Base-by-base conservation (phyloP, 2,329 filamentous ascomycete species). In the Arthrobotrys iridis region DNA sequence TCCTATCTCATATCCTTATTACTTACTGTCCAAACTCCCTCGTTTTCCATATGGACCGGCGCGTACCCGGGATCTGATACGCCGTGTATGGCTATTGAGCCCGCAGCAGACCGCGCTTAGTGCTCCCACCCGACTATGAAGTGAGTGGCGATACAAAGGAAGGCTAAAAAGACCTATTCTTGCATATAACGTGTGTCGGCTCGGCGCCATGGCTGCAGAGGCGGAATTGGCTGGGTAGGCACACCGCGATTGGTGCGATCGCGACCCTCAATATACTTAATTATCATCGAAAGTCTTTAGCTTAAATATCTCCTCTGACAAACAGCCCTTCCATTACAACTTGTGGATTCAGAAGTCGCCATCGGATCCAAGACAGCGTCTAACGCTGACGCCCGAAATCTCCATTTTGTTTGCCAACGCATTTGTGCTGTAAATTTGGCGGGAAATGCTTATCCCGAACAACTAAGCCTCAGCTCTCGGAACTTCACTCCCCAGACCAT, bases 361-460 rank as follows among this genome's bases (percentile, higher is more conserved):
- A n/a, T n/a, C n/a, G n/a, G n/a, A 46, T 33, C 2, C 52, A 58
- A 43, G 22, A 4, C 6, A 59, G 37, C 37, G 33, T 59, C 35
- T 59, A 41, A 20, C 30, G 18, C 55, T 35, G 13, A 30, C 18
- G 15, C 30, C 24, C 30, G 37, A 55, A 20, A 10, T 1, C 55
- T 30, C 35, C 13, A 28, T 28, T 59, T 41, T 11, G 35, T 43
- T 30, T 20, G 55, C n/a, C 55, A 59, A 59, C 55, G 37, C 55
- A 59, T 59, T 59, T 59, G 35, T 7, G 10, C 50, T 33, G 30
- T n/a, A n/a, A n/a, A n/a, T n/a, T n/a, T n/a, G n/a, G n/a, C 33
- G 50, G 48, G 52, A 40, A 6, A 43, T 26, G 55, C 55, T 59
- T 59, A 59, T 35, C 55, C 55, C 22, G 35, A 43, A 28, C 55